These are phyloP conservation scores for Plasmopara viticola DNA, from an alignment of 352 stramenopile species.

Conservation along the genomic window DNA sequence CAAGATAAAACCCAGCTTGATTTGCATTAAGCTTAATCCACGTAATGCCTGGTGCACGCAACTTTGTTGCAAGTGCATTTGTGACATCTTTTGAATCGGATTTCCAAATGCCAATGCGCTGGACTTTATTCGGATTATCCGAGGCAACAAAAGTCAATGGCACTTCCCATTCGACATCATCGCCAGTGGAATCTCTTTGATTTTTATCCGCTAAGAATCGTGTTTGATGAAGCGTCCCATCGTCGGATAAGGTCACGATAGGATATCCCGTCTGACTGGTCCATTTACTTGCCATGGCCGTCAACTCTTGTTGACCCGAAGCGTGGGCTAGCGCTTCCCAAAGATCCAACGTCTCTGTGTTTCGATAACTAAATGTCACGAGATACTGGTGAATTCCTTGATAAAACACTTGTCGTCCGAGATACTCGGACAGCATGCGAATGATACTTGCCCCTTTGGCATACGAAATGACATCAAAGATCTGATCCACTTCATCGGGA, in stretches of 20 bases:
- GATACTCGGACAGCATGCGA: conserved; percentile 71
- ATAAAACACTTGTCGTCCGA: conserved; percentile 73
- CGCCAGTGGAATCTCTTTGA: conserved; percentile 28
- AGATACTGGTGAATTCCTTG: conserved; percentile 92
- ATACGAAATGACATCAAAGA: conserved; percentile 98
- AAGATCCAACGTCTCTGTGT: conserved; percentile 93
- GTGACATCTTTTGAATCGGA: conserved; percentile 18
- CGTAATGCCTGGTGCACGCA: conserved; percentile 25
- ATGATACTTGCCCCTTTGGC: conserved; percentile 86
- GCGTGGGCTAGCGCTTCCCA: conserved; percentile 91
- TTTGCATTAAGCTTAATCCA: conserved; percentile 96
- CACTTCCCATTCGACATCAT: conserved; percentile 69
- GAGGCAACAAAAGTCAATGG: conserved; percentile 69
- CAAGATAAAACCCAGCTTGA: conserved; percentile 93
- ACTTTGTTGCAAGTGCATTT: conserved; percentile 46
- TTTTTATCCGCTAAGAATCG: conserved; percentile 91
- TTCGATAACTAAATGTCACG: conserved; percentile 88
- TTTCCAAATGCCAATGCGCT: conserved; percentile 61
- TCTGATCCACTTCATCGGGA: conserved; percentile 95
- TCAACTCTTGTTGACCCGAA: conserved; percentile 83
- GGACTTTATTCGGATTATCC: conserved; percentile 35
- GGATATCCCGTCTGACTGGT: conserved; percentile 94
- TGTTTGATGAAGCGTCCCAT: conserved; percentile 77
- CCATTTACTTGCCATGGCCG: conserved; percentile 89
- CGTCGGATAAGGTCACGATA: conserved; percentile 68